Base-by-base conservation (phyloP, 108 stramenopile species). In the Ochromonas danica region DNA sequence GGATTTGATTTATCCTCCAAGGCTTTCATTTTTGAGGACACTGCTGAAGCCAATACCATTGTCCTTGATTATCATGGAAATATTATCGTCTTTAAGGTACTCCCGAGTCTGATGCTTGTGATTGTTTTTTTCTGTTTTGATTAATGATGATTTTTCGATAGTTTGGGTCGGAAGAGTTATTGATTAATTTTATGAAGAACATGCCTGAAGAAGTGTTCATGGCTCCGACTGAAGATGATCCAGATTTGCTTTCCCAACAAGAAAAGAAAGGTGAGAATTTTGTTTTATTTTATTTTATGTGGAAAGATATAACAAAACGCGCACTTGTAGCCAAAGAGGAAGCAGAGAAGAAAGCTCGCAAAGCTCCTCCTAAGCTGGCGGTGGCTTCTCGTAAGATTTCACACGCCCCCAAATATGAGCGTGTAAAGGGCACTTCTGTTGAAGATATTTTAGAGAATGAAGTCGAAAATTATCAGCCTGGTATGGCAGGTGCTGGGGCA, bases 1-100 rank as follows among this genome's bases (percentile, higher is more conserved):
- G 45, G 22, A 28, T 75, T 75, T 36, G 72, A 75, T 75, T 60
- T 75, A 36, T 60, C 51, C 14, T 28, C n/a, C 3, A 60, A 75
- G 22, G 3, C 72, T 10, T 57, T 30, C 28, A 41, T 75, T 36
- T 60, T 45, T 22, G 43, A 45, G 40, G 51, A 60, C 31, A 42
- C 43, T 10, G 28, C 36, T 75, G 72, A 75, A 30, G 10, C 14
- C 10, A 27, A 41, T 6, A 42, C 27, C 6, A 6, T 75, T 36
- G 38, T 60, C 38, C 40, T 75, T 6, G 51, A 45, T 36, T 60
- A 75, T 33, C 6, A 57, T 45, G 25, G 25, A 27, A 42, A 3
- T 27, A 27, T 41, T 28, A 75, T 75, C 6, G 3, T 17, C 10
- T 36, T 75, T 36, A 45, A 75, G 72, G 72, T 75, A 42, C 36